Percentiles rank a stretch among this genome's conserved stretches.
Conservation (phyloP, 2,329 filamentous ascomycete genomes). For the Colletotrichum sp. region DNA sequence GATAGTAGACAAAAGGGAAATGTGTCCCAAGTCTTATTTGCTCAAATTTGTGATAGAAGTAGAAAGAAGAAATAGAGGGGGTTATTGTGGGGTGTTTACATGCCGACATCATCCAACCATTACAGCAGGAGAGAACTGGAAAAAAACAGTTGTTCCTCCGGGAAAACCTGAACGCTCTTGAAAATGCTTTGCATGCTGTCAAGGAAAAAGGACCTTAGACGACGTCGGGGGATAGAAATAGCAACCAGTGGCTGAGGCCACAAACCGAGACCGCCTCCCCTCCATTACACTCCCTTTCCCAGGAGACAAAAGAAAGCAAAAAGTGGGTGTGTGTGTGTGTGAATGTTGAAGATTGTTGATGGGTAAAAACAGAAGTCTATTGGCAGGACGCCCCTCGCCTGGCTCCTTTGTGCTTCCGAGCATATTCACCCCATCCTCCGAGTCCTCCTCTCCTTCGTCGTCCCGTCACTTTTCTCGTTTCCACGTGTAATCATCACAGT, state of each 20-base stretch:
- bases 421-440: neutral
- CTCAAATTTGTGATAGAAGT: neutral
- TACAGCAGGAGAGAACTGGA: neutral
- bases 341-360: neutral
- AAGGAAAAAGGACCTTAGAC: neutral
- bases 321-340: neutral
- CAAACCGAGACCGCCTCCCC: neutral
- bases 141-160: neutral
- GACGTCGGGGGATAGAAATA: neutral
- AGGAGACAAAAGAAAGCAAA: neutral
- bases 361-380: neutral
- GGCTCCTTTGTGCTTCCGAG: neutral
- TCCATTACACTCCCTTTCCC: neutral
- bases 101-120: neutral
- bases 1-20: neutral
- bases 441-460: neutral
- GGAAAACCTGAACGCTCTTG: neutral
- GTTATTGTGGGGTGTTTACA: neutral
- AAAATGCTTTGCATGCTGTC: conserved; percentile 7
- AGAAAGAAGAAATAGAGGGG: neutral
- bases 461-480: conserved; percentile 1
- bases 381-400: neutral
- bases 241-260: neutral
- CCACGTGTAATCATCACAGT: conserved; percentile 7
- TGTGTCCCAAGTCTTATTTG: neutral